Conservation (phyloP, 2,329 filamentous ascomycete genomes). For the Penicillium corylophilum region DNA sequence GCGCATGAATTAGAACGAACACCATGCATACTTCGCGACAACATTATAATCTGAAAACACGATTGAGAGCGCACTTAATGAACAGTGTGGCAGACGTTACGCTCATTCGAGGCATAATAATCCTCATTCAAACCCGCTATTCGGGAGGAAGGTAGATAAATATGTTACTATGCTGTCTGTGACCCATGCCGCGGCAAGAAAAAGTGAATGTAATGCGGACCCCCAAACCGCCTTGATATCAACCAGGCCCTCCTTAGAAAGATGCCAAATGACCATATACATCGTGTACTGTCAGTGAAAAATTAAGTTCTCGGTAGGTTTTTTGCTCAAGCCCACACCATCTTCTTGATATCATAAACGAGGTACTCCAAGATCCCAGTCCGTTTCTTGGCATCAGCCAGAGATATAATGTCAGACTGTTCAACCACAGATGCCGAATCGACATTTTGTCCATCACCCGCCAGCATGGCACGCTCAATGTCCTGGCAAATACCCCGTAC, state of each 20-base stretch:
- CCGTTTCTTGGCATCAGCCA: constrained; percentile 80
- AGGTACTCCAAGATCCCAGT: constrained; percentile 84
- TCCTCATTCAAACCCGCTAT: neutral
- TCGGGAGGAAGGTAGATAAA: too few species aligned
- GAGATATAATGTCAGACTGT: constrained; percentile 71
- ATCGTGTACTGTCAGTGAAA: neutral
- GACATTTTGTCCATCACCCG: constrained; percentile 45
- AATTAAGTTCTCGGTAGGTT: too few species aligned
- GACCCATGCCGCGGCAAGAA: too few species aligned
- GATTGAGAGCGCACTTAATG: too few species aligned
- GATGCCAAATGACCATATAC: neutral
- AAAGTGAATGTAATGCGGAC: too few species aligned
- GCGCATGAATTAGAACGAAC: too few species aligned
- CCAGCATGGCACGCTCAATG: constrained; percentile 66
- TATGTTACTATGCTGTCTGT: too few species aligned
- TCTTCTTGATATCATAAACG: constrained; percentile 86
- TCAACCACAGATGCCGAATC: constrained; percentile 45
- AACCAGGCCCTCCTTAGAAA: too few species aligned
- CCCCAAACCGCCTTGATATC: neutral
- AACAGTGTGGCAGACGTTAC: neutral
- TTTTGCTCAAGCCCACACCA: constrained; percentile 73
- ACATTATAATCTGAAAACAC: too few species aligned
- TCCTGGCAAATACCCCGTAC: constrained; percentile 69
- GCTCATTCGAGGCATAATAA: neutral
- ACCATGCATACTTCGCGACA: too few species aligned